Evolutionary conservation across 768 basidiomycete genomes (phyloP), one percentile per base, ranked within the genome.

Genomic region (Panaeolus papilionaceus): DNA sequence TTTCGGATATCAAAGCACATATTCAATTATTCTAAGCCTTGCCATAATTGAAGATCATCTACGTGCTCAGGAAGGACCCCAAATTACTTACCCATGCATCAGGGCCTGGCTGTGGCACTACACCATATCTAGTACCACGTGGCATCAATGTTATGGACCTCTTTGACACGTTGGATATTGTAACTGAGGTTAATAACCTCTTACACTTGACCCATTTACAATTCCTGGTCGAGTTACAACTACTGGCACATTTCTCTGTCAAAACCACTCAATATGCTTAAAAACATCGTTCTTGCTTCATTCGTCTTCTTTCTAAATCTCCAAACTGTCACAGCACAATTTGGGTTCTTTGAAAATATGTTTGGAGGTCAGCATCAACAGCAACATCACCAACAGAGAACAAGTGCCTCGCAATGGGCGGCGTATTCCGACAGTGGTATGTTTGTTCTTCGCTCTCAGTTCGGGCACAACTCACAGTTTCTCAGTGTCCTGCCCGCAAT

Each of bases 311-410:
- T 83, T 14, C 66, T 82, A 5, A 77, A 81, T 64, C 71, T 80
- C 49, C 76, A 78, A 16, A 64, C 83, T 51, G 85, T 76, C 38
- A 78, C 80, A 16, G 90, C 88, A n/a, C 92, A 94, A 72, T 94
- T 93, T 76, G 83, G 87, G 58, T 92, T 93, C 77, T 94, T 94
- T 73, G 88, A 91, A 68, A 87, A 90, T 47, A 89, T 93, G 86
- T 94, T 92, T 72, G 86, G 75, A 47, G 82, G 85, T 26, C 86
- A 86, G 44, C 84, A 85, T 10, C 88, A 90, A 12, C 87, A 89
- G 28, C 87, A 89, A 20, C 86, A 88, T 40, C 84, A 86, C 20
- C 88, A 89, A 65, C 83, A 84, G 54, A 83, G 84, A 26, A 76
- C 83, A 49, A 85, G 84, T 33, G 80, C 84, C 18, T 84, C 85